Conservation (phyloP, 2,329 filamentous ascomycete genomes). For the Pseudogymnoascus sp. region DNA sequence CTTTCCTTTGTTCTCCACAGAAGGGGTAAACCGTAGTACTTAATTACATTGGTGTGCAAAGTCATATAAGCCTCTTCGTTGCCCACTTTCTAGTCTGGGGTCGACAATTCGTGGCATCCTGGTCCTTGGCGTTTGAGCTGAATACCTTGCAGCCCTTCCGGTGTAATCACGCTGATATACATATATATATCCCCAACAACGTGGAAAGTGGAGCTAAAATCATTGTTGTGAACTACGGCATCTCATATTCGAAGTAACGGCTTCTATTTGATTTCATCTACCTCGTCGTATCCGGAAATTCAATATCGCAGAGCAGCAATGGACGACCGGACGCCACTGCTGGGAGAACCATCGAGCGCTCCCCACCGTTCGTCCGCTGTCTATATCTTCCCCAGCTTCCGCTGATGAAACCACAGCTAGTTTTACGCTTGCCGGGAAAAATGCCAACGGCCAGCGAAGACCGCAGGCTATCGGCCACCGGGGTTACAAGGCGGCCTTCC, state of each 20-base stretch:
- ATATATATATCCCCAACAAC: not conserved
- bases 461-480: constrained; percentile 72
- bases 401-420: constrained; percentile 17
- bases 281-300: not conserved
- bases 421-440: constrained; percentile 20
- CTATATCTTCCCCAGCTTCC: not conserved
- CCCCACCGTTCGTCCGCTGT: not conserved
- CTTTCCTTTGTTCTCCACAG: not conserved
- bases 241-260: not conserved
- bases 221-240: not conserved
- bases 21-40: not conserved
- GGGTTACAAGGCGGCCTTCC: constrained; percentile 66
- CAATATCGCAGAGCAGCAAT: not conserved
- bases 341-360: not conserved
- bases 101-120: not conserved
- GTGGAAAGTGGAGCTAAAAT: not conserved
- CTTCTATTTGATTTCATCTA: too few species aligned
- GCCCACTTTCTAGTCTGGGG: not conserved
- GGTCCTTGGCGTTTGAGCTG: not conserved
- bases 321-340: not conserved
- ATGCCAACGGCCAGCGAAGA: constrained; percentile 27
- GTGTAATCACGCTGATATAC: not conserved
- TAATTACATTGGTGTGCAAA: not conserved
- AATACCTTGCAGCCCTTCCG: not conserved
- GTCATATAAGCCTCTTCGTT: not conserved